These are phyloP conservation scores for Blakeslea trispora DNA, from an alignment of 371 early-diverging fungal species.

Conservation along the genomic window DNA sequence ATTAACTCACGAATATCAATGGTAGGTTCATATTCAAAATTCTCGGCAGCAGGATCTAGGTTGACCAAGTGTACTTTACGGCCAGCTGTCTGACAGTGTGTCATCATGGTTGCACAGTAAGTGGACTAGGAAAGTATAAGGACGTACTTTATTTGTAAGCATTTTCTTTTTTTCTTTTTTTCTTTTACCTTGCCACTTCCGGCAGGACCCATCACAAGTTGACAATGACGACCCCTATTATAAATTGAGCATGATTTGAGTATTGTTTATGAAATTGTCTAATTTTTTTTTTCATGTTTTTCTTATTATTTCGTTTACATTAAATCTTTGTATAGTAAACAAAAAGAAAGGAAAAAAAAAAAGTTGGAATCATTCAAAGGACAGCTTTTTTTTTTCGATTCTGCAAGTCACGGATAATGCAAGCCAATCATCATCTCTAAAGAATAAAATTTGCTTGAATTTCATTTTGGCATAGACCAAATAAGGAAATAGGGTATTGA, in stretches of 20 bases:
- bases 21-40: slow-evolving; percentile 90
- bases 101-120: slow-evolving; percentile 93
- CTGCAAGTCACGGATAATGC: too few relatives aligned
- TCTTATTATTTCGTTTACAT: too few relatives aligned
- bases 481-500: too few relatives aligned
- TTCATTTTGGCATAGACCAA: too few relatives aligned
- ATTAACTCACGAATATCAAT: slow-evolving; percentile 96
- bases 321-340: too few relatives aligned
- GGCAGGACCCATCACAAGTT: slow-evolving; percentile 98
- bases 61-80: slow-evolving; percentile 93
- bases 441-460: too few relatives aligned
- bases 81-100: slow-evolving; percentile 82
- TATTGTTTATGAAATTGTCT: too few relatives aligned
- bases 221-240: slow-evolving; percentile 82
- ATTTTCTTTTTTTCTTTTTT: slow-evolving; percentile 2
- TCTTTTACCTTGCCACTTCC: slow-evolving; percentile 87
- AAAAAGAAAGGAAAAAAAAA: too few relatives aligned
- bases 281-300: too few relatives aligned
- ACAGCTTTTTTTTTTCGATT: too few relatives aligned
- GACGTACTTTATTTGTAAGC: neutral
- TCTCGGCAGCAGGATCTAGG: slow-evolving; percentile 98
- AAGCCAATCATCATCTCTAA: too few relatives aligned
- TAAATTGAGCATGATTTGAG: neutral
- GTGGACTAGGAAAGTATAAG: slow-evolving; percentile 72
- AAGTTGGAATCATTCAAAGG: too few relatives aligned